These are phyloP conservation scores for Penicillium daleae DNA, from an alignment of 495 filamentous ascomycete species.

Conservation along the genomic window DNA sequence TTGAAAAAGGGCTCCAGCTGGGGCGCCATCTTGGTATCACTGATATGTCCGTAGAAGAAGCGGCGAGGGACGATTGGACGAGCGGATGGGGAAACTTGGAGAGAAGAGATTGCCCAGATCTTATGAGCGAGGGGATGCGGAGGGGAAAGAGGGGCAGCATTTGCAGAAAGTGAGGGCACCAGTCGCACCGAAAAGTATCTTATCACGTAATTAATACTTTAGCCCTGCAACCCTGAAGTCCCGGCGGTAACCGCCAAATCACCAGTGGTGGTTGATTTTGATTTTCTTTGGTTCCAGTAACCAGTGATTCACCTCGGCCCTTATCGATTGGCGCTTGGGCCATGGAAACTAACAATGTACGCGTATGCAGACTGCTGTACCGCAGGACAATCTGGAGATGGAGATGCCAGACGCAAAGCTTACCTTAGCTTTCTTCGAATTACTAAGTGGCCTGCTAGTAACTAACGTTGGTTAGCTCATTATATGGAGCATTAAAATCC, in stretches of 20 bases:
- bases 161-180: constrained; percentile 21
- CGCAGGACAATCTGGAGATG: too few relatives aligned
- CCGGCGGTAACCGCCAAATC: constrained; percentile 34
- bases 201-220: constrained; percentile 35
- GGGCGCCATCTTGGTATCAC: constrained; percentile 73
- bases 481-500: too few relatives aligned
- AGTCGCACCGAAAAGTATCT: constrained; percentile 22
- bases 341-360: neutral
- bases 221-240: constrained; percentile 11
- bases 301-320: neutral
- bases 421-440: neutral
- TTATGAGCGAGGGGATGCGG: constrained; percentile 38
- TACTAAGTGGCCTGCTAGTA: neutral
- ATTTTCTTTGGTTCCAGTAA: constrained; percentile 7
- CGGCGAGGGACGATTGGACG: constrained; percentile 31
- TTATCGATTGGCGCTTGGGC: constrained; percentile 8
- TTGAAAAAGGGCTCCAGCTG: constrained; percentile 83
- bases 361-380: too few relatives aligned
- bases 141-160: constrained; percentile 48
- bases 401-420: neutral
- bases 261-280: constrained; percentile 12
- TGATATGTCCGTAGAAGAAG: constrained; percentile 50
- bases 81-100: constrained; percentile 22
- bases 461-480: too few relatives aligned
- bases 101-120: constrained; percentile 25